Conservation (phyloP, 768 basidiomycete species). For the Kwoniella europaea region DNA sequence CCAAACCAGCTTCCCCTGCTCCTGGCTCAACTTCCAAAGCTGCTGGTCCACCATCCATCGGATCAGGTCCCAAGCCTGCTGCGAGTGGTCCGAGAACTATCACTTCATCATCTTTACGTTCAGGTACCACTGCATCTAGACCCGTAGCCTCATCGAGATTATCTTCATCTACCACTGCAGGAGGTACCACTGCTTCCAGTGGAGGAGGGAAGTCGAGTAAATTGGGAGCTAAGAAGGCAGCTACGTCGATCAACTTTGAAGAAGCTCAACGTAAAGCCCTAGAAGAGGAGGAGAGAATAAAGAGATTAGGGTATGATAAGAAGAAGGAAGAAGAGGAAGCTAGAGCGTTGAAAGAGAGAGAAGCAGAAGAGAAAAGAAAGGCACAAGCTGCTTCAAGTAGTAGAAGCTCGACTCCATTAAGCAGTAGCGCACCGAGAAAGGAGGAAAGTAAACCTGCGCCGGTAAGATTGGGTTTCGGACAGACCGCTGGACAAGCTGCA, state of each 20-base stretch:
- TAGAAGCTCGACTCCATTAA: conserved; percentile 41
- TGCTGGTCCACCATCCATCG: conserved; percentile 40
- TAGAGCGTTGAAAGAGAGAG: conserved; percentile 64
- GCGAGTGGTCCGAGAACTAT: conserved; percentile 59
- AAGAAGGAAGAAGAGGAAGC: conserved; percentile 83
- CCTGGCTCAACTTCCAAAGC: conserved; percentile 62
- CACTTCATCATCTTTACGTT: conserved; percentile 59
- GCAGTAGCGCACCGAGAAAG: conserved; percentile 11
- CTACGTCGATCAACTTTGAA: conserved; percentile 83
- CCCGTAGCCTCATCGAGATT: conserved; percentile 55
- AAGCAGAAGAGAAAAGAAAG: conserved; percentile 57
- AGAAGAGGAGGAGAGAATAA: conserved; percentile 90
- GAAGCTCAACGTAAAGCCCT: conserved; percentile 87
- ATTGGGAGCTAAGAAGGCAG: conserved; percentile 86
- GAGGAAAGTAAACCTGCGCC: conserved; percentile 48
- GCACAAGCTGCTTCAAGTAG: conserved; percentile 56
- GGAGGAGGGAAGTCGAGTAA: conserved; percentile 64
- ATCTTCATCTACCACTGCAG: conserved; percentile 50
- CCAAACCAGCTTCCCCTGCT: conserved; percentile 64
- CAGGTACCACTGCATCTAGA: conserved; percentile 58
- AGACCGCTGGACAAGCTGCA: conserved; percentile 46
- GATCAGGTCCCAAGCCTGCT: conserved; percentile 38
- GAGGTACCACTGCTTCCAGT: conserved; percentile 47
- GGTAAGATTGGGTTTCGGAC: conserved; percentile 53
- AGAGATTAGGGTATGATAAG: conserved; percentile 88